Evolutionary conservation across 495 filamentous ascomycete species (phyloP).

Genomic region (Xylaria curta): DNA sequence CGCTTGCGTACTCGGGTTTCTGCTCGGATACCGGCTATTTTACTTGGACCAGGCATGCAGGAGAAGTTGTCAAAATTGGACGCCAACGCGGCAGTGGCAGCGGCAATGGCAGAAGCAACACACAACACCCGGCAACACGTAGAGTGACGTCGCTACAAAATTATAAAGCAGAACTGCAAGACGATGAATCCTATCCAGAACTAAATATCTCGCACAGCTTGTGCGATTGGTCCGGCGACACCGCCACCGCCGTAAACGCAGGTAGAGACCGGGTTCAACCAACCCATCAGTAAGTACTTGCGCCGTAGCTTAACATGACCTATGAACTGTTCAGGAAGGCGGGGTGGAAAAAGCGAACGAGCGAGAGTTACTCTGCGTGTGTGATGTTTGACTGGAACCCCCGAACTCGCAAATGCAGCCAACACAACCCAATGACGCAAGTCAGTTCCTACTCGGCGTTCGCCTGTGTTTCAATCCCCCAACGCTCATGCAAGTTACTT

Average conservation of each 20-base stretch:
- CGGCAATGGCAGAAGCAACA: conserved; percentile 8
- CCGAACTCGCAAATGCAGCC: background rate
- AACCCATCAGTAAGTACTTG: background rate
- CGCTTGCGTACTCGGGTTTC: background rate
- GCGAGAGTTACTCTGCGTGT: background rate
- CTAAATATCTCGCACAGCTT: background rate
- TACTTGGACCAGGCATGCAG: background rate
- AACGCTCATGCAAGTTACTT: conserved; percentile 7
- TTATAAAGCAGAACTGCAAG: background rate
- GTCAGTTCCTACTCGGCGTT: conserved; percentile 21
- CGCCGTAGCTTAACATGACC: conserved; percentile 2
- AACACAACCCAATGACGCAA: conserved; percentile 12
- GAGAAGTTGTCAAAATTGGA: background rate
- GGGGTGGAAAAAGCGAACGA: background rate
- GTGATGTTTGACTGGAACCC: background rate
- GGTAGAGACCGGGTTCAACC: background rate
- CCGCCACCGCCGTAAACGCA: conserved; percentile 12
- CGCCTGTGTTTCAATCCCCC: conserved; percentile 26
- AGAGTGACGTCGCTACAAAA: background rate
- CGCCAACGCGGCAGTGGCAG: conserved; percentile 6
- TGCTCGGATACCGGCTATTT: background rate
- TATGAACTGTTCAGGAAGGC: background rate
- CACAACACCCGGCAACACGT: background rate
- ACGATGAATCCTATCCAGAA: background rate
- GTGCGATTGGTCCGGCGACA: conserved; percentile 19